These are phyloP conservation scores for Diospyros lotus DNA, from an alignment of 148 eudicot genomes.

Conservation along the genomic window DNA sequence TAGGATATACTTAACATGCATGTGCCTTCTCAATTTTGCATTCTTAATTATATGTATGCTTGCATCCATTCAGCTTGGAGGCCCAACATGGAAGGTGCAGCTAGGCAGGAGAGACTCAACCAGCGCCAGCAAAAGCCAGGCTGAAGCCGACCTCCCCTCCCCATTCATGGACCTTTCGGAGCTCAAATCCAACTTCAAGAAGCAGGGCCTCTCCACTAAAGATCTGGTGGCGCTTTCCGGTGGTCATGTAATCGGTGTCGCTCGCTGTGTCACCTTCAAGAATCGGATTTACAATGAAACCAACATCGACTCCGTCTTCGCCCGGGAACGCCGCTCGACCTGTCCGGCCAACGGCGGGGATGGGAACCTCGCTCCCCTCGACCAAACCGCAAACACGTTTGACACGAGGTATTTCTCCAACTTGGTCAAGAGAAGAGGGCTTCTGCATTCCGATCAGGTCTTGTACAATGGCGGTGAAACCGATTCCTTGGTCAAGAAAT, in stretches of 20 bases:
- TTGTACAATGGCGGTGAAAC: slow-evolving; percentile 41
- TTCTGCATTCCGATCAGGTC: slow-evolving; percentile 38
- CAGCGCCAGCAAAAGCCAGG: too few species aligned
- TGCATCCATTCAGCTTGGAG: too few species aligned
- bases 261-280: slow-evolving; percentile 41
- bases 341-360: slow-evolving; percentile 16
- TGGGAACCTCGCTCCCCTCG: slow-evolving; percentile 37
- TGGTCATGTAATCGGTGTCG: slow-evolving; percentile 46
- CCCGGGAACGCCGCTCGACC: slow-evolving; percentile 13
- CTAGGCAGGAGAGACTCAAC: too few species aligned
- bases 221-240: slow-evolving; percentile 28
- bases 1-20: too few species aligned
- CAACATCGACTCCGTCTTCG: slow-evolving; percentile 19
- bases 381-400: slow-evolving; percentile 16
- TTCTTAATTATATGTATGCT: too few species aligned
- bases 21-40: too few species aligned
- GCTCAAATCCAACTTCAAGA: background rate
- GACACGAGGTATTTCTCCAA: too few species aligned
- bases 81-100: too few species aligned
- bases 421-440: too few species aligned
- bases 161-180: too few species aligned
- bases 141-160: too few species aligned
- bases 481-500: slow-evolving; percentile 13
- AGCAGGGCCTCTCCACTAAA: slow-evolving; percentile 10
- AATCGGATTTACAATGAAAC: slow-evolving; percentile 22